phyloP scores from a whole-genome alignment of 257 asterid species.

The Nicotiana tabacum region DNA sequence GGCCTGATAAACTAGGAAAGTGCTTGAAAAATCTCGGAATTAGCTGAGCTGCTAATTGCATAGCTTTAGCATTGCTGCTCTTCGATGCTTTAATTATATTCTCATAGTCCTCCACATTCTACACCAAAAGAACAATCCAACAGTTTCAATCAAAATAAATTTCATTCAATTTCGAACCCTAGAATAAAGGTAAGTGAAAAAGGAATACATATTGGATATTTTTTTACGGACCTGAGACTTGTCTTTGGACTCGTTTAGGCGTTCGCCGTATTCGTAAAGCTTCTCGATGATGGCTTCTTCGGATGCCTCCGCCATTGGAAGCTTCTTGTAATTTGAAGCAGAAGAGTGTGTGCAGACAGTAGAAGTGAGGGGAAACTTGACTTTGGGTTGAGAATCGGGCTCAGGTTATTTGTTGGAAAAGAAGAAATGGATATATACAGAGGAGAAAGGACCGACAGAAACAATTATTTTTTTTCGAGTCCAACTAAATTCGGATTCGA shows the following conservation, averaged over 20 bases:
- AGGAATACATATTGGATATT: not conserved
- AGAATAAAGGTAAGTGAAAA: slow-evolving; percentile 7
- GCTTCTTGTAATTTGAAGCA: not conserved
- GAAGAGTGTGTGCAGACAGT: not conserved
- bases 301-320: slow-evolving; percentile 38
- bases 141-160: slow-evolving; percentile 1
- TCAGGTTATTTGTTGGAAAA: not conserved
- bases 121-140: slow-evolving; percentile 4
- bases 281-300: slow-evolving; percentile 69
- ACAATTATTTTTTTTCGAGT: too few relatives aligned
- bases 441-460: not conserved
- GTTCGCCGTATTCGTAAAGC: slow-evolving; percentile 82
- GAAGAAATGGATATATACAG: not conserved
- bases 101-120: slow-evolving; percentile 72
- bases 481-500: too few relatives aligned
- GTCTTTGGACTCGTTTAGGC: slow-evolving; percentile 79
- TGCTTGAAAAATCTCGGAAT: slow-evolving; percentile 85
- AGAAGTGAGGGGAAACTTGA: not conserved
- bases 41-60: slow-evolving; percentile 91
- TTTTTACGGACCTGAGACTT: slow-evolving; percentile 65
- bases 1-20: slow-evolving; percentile 61
- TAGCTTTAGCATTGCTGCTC: slow-evolving; percentile 72
- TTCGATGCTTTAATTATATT: slow-evolving; percentile 66
- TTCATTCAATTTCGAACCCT: slow-evolving; percentile 21
- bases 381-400: not conserved